phyloP scores from a whole-genome alignment of 192 early-diverging fungal genomes.

The Backusella tarrabulga region DNA sequence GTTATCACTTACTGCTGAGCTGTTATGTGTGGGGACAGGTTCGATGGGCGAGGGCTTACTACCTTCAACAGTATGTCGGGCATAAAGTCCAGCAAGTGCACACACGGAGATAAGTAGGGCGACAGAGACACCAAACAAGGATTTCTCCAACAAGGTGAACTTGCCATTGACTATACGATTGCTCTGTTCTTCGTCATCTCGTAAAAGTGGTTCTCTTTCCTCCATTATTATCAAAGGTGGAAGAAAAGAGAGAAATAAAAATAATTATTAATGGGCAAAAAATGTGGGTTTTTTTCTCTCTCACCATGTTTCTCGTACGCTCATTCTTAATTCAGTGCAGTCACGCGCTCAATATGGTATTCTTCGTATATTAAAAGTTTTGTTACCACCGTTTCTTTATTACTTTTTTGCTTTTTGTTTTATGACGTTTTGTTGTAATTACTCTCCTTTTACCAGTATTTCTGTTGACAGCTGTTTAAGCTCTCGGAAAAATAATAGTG shows the following conservation, averaged over 20 bases:
- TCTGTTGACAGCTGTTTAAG: not conserved
- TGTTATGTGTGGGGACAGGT: not conserved
- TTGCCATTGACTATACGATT: constrained; percentile 20
- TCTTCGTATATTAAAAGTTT: not conserved
- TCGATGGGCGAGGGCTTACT: not conserved
- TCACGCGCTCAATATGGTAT: not conserved
- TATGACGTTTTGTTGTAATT: too few species aligned
- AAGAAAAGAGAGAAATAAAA: not conserved
- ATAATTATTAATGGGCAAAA: not conserved
- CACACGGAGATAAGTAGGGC: constrained; percentile 26
- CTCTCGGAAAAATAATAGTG: not conserved
- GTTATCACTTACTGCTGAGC: not conserved
- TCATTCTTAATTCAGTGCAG: not conserved
- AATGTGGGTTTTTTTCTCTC: not conserved
- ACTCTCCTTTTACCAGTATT: too few species aligned
- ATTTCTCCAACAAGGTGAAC: constrained; percentile 36
- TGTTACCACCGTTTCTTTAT: not conserved
- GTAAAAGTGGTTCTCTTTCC: constrained; percentile 30
- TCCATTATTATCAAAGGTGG: not conserved
- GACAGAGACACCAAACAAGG: constrained; percentile 23
- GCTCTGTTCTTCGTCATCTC: not conserved
- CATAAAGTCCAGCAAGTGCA: constrained; percentile 39
- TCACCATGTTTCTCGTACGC: not conserved
- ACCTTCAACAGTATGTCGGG: constrained; percentile 22
- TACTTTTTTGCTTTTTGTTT: too few species aligned